Conservation (phyloP, 768 basidiomycete genomes). For the Lactifluus hygrophoroides region DNA sequence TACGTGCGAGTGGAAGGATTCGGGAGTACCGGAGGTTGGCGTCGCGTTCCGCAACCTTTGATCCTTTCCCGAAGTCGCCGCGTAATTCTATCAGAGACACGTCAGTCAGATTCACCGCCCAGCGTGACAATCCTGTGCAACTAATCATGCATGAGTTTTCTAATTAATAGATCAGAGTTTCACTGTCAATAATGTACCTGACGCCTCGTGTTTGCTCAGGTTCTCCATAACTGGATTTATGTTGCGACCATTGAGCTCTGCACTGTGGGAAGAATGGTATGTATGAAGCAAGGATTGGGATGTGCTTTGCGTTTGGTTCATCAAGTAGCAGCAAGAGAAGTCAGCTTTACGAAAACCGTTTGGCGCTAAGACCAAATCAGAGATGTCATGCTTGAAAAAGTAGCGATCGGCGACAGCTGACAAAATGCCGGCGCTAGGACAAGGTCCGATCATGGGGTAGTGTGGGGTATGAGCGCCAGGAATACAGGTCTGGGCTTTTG, state of each 20-base stretch:
- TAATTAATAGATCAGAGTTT: neutral
- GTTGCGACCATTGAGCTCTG: neutral
- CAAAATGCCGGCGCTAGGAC: neutral
- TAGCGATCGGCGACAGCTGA: conserved; percentile 2
- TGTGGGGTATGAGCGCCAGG: conserved; percentile 14
- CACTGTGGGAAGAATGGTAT: neutral
- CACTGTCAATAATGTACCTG: neutral
- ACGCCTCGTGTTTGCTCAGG: neutral
- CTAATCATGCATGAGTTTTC: neutral
- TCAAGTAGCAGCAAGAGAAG: neutral
- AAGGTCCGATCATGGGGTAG: conserved; percentile 9
- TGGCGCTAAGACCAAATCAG: neutral
- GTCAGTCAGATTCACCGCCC: neutral
- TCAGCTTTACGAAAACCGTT: neutral
- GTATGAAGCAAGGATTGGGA: too few relatives aligned
- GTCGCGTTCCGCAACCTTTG: neutral
- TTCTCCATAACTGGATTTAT: neutral
- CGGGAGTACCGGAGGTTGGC: neutral
- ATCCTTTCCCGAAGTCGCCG: neutral
- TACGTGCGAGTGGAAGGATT: too few relatives aligned
- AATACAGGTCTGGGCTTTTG: conserved; percentile 8
- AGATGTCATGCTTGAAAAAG: neutral
- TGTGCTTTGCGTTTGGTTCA: neutral
- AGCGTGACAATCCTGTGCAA: neutral
- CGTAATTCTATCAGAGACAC: neutral